Percentiles rank a stretch among this genome's conserved stretches.
Evolutionary conservation across 2,329 filamentous ascomycete species (phyloP).

Genomic region (Fusarium sp.): DNA sequence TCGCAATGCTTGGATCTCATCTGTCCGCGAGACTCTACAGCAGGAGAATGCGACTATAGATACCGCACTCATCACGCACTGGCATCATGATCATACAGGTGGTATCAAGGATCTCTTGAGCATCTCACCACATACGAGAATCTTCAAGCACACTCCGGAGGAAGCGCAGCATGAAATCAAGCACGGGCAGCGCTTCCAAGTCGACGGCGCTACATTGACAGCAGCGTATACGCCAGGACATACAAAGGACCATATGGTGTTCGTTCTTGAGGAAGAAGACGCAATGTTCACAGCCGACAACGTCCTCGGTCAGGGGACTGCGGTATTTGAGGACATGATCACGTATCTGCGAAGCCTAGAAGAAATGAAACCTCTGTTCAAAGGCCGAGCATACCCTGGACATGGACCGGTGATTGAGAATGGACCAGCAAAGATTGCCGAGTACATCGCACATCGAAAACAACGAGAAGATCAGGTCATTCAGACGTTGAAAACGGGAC

Average conservation of each 20-base stretch:
- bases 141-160: slow-evolving; percentile 73
- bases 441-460: slow-evolving; percentile 85
- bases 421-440: slow-evolving; percentile 74
- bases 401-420: slow-evolving; percentile 84
- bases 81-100: slow-evolving; percentile 87
- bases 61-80: slow-evolving; percentile 84
- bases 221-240: slow-evolving; percentile 74
- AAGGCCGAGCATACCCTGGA: slow-evolving; percentile 81
- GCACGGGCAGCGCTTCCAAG: slow-evolving; percentile 63
- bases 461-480: slow-evolving; percentile 83
- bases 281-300: slow-evolving; percentile 92
- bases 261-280: slow-evolving; percentile 80
- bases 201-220: slow-evolving; percentile 71
- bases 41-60: slow-evolving; percentile 75
- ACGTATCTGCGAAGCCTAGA: slow-evolving; percentile 75
- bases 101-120: slow-evolving; percentile 76
- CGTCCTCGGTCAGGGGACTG: slow-evolving; percentile 85
- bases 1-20: slow-evolving; percentile 73
- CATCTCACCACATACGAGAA: slow-evolving; percentile 67
- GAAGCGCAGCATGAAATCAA: slow-evolving; percentile 55
- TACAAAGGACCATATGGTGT: slow-evolving; percentile 82
- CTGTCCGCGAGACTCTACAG: slow-evolving; percentile 70
- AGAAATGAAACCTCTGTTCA: slow-evolving; percentile 72
- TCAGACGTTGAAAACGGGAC: slow-evolving; percentile 58
- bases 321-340: slow-evolving; percentile 81